A percentile compares a stretch with the other conserved stretches of the same genome.
Evolutionary conservation across 1,284 basidiomycete species (phyloP).

Genomic region (Leccinum angustisporum): DNA sequence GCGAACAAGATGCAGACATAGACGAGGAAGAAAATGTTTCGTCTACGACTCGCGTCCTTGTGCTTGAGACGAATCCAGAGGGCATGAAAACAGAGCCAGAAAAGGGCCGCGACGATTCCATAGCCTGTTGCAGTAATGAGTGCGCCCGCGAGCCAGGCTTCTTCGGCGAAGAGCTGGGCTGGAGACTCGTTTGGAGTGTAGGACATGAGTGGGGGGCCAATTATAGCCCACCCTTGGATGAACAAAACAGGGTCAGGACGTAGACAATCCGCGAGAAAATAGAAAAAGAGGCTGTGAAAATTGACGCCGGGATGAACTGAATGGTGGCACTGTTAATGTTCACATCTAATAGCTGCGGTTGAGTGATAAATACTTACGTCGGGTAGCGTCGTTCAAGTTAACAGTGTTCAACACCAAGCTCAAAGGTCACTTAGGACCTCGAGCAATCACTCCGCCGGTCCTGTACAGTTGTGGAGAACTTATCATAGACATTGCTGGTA

Average conservation of each 20-base stretch:
- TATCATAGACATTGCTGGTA: background rate
- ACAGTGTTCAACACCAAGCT: background rate
- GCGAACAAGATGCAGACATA: conserved; percentile 30
- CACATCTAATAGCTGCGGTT: background rate
- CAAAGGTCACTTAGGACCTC: background rate
- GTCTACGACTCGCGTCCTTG: conserved; percentile 8
- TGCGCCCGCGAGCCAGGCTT: conserved; percentile 31
- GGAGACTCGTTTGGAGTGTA: conserved; percentile 26
- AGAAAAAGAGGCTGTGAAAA: conserved; percentile 4
- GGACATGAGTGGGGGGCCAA: conserved; percentile 21
- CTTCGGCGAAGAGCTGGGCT: conserved; percentile 25
- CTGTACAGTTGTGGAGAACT: background rate
- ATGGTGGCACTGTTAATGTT: conserved; percentile 7
- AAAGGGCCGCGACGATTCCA: conserved; percentile 29
- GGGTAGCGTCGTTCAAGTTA: conserved; percentile 2
- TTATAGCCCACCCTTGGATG: conserved; percentile 7
- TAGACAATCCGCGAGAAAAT: background rate
- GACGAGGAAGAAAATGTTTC: conserved; percentile 24
- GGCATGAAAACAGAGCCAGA: conserved; percentile 23
- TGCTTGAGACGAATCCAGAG: conserved; percentile 22
- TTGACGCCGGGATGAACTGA: background rate
- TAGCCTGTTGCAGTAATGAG: conserved; percentile 29
- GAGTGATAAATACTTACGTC: background rate
- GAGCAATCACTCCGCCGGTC: background rate
- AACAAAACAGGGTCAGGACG: conserved; percentile 1